Evolutionary conservation across 2,329 filamentous ascomycete genomes (phyloP).

Genomic region (Monosporascus sp.): DNA sequence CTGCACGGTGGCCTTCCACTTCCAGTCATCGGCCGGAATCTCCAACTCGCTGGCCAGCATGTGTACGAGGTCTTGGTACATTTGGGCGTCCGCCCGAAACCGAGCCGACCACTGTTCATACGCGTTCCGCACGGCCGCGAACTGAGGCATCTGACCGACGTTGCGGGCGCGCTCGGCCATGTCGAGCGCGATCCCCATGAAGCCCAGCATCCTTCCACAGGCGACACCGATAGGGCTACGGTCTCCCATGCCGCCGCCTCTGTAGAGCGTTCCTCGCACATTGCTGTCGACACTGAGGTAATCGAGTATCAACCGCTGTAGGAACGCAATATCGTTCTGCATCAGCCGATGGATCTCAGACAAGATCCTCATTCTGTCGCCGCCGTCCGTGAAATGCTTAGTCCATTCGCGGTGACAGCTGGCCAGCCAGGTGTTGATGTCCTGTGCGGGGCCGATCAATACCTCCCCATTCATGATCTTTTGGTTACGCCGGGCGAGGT

Average conservation of each 20-base stretch:
- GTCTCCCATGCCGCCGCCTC: neutral
- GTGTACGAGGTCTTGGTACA: slow-evolving; percentile 6
- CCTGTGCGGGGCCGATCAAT: too few species aligned
- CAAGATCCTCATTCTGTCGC: slow-evolving; percentile 8
- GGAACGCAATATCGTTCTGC: slow-evolving; percentile 7
- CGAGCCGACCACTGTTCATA: slow-evolving; percentile 8
- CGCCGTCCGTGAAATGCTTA: slow-evolving; percentile 6
- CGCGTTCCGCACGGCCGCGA: neutral
- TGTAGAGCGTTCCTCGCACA: neutral
- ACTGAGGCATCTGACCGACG: neutral
- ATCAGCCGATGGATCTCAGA: slow-evolving; percentile 1
- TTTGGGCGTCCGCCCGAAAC: neutral
- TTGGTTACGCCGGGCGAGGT: too few species aligned
- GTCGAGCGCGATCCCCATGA: neutral
- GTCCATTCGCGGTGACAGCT: neutral
- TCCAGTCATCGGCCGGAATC: slow-evolving; percentile 3
- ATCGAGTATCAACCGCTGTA: slow-evolving; percentile 18
- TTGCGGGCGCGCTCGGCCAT: neutral
- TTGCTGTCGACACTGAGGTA: slow-evolving; percentile 3
- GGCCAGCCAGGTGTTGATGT: too few species aligned
- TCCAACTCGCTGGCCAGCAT: neutral
- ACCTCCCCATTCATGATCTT: too few species aligned
- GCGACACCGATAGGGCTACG: neutral
- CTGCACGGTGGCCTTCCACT: slow-evolving; percentile 9
- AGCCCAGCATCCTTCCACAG: neutral